Evolutionary conservation across 2,329 filamentous ascomycete genomes (phyloP).

Genomic region (Cercospora berteroae): DNA sequence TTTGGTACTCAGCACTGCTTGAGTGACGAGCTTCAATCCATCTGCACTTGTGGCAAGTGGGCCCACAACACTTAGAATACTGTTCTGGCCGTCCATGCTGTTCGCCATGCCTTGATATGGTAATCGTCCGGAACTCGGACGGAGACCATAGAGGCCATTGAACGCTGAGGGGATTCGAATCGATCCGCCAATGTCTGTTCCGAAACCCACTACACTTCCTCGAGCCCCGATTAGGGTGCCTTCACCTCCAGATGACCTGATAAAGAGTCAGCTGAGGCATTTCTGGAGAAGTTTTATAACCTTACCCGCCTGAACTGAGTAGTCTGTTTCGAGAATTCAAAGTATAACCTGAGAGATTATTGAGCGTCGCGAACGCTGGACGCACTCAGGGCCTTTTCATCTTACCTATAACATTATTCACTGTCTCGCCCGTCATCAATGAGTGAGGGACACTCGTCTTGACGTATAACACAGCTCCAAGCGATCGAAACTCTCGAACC

Average conservation of each 20-base stretch:
- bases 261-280: background rate
- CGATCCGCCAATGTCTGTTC: constrained; percentile 56
- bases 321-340: constrained; percentile 57
- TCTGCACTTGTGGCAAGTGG: constrained; percentile 58
- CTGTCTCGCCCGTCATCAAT: constrained; percentile 58
- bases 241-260: constrained; percentile 56
- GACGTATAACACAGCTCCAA: constrained; percentile 57
- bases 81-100: constrained; percentile 63
- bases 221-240: constrained; percentile 55
- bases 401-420: constrained; percentile 58
- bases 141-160: constrained; percentile 57
- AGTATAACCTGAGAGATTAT: constrained; percentile 41
- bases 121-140: constrained; percentile 55
- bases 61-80: constrained; percentile 61
- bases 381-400: background rate
- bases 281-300: background rate
- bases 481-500: constrained; percentile 52
- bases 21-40: constrained; percentile 56
- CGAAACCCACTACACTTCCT: constrained; percentile 57
- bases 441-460: constrained; percentile 59
- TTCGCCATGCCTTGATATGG: constrained; percentile 57
- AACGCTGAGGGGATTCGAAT: constrained; percentile 61
- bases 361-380: background rate
- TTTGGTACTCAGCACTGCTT: constrained; percentile 55
- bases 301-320: constrained; percentile 51